A percentile compares a stretch with the other conserved stretches of the same genome.
phyloP scores from a whole-genome alignment of 1,284 basidiomycete species.

The Cryptococcus hybrid region DNA sequence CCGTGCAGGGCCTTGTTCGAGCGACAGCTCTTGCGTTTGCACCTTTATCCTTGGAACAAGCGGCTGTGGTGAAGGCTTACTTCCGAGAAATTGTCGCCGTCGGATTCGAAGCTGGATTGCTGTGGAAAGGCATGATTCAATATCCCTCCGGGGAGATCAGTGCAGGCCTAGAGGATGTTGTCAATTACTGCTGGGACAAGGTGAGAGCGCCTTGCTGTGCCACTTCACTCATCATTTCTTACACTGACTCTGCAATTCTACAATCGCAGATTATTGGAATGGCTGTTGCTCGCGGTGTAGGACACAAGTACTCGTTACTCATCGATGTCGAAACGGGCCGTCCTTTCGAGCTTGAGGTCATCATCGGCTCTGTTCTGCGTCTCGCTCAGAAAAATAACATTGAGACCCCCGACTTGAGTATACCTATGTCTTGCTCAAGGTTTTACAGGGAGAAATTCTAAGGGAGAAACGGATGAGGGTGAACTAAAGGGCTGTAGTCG shows the following conservation, averaged over 20 bases:
- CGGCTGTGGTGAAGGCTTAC: slow-evolving; percentile 32
- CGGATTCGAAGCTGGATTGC: slow-evolving; percentile 36
- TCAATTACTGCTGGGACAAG: slow-evolving; percentile 19
- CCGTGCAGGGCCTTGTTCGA: slow-evolving; percentile 39
- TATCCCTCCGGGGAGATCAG: slow-evolving; percentile 24
- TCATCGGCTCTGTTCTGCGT: slow-evolving; percentile 39
- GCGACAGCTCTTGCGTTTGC: slow-evolving; percentile 28
- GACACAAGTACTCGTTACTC: slow-evolving; percentile 44
- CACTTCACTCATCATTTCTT: too few species aligned
- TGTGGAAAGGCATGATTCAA: slow-evolving; percentile 34
- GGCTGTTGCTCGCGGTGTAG: slow-evolving; percentile 12
- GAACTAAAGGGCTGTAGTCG: slow-evolving; percentile 3
- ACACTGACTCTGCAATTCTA: too few species aligned
- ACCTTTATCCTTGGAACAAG: slow-evolving; percentile 18
- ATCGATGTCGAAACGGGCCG: slow-evolving; percentile 44
- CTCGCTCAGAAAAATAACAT: slow-evolving; percentile 30
- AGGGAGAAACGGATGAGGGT: slow-evolving; percentile 4
- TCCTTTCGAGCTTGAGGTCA: slow-evolving; percentile 49
- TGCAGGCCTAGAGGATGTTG: slow-evolving; percentile 18
- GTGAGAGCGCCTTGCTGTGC: slow-evolving; percentile 5
- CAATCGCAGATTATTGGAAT: slow-evolving; percentile 5
- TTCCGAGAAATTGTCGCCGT: slow-evolving; percentile 39
- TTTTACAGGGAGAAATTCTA: slow-evolving; percentile 28
- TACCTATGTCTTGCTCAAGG: slow-evolving; percentile 39
- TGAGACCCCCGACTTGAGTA: slow-evolving; percentile 48